Evolutionary conservation across 1,284 basidiomycete species (phyloP), one percentile per base, ranked within the genome.

Genomic region (Puccinia hordei): DNA sequence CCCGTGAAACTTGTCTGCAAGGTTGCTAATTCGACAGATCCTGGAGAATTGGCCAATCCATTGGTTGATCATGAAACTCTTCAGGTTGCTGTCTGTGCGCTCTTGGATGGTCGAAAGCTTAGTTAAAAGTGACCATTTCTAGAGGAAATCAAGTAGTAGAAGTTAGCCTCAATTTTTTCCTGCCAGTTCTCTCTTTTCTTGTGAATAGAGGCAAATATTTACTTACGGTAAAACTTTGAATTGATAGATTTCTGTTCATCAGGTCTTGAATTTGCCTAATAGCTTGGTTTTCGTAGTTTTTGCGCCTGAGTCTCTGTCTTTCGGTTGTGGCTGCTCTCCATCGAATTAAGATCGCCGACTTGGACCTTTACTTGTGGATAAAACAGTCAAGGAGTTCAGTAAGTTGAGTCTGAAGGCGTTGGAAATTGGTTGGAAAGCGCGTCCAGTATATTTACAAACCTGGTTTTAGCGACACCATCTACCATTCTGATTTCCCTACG

Each of bases 401-500:
- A 22, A 33, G 15, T 33, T 24, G 30, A 55, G 19, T 13, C 13
- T 19, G n/a, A 41, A 69, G n/a, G 53, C 24, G 30, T 41, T n/a
- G n/a, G 24, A 69, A 69, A 49, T 22, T 24, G 46, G 38, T 15
- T 35, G 30, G 35, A 46, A 51, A 46, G 38, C 51, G 44, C 49
- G 71, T 41, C 19, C 19, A 55, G 24, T 41, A 22, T 4, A 53
- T 53, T 9, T 51, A 63, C 73, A 6, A 24, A 76, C 73, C 73
- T 66, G 17, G 73, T 76, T 53, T 65, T 63, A 10, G 73, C 73
- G 33, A 76, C 73, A 33, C 73, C 44, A n/a, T 76, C 73, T 15
- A 76, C 73, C 73, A 76, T 65, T 27, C 57, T 2, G 2, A 76
- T 53, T 65, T 76, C 59, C 13, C 73, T 17, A n/a, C 49, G 57